Percentiles rank a stretch among this genome's conserved stretches.
phyloP scores from a whole-genome alignment of 2,329 filamentous ascomycete genomes.

The Trichophyton rubrum region DNA sequence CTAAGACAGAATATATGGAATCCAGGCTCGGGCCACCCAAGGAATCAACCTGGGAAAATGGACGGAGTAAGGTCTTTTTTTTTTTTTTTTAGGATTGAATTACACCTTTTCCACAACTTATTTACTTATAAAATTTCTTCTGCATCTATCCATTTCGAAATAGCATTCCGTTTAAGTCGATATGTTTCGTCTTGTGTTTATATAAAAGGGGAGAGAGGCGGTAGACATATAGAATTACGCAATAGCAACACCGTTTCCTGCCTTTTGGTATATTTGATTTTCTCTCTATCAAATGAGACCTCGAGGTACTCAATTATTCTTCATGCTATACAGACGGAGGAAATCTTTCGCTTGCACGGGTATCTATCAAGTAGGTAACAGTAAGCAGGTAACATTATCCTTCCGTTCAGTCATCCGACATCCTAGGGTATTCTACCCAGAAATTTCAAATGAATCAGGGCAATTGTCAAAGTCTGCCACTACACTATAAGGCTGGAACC shows the following conservation, averaged over 20 bases:
- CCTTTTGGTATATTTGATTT: background rate
- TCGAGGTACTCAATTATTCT: background rate
- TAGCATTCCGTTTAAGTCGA: background rate
- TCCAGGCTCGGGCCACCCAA: background rate
- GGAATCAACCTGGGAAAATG: background rate
- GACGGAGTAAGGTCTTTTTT: background rate
- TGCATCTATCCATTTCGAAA: background rate
- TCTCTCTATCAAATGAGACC: background rate
- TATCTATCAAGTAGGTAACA: background rate
- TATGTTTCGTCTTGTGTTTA: background rate
- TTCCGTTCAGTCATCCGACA: too few species aligned
- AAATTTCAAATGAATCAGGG: too few species aligned
- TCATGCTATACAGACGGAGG: background rate
- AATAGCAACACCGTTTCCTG: background rate
- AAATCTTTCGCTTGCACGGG: background rate
- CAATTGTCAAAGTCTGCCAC: too few species aligned
- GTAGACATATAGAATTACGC: background rate
- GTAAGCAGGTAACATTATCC: too few species aligned
- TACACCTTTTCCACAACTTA: too few species aligned
- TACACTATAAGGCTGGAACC: slow-evolving; percentile 23
- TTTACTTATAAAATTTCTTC: background rate
- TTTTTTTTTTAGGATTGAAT: too few species aligned
- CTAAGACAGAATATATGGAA: background rate
- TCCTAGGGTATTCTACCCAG: too few species aligned
- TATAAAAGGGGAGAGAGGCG: background rate